Base-by-base conservation (phyloP, 1,139 yeast species). In the Pichia sp. region DNA sequence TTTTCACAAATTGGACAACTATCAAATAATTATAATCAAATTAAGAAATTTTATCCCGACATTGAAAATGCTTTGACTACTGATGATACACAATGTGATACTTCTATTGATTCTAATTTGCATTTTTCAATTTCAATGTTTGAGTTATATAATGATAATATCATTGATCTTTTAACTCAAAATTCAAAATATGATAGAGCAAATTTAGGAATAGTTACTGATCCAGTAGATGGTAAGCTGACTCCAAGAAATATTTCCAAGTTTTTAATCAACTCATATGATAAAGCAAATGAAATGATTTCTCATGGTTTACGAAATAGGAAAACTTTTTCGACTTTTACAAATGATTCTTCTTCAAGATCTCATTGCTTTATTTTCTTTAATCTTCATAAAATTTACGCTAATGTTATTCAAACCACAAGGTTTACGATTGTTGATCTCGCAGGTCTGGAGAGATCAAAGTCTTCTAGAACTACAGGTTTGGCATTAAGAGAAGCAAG, bases 361-460 rank as follows among this genome's bases (percentile, higher is more conserved):
- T 60, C 64, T 9, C 63, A 61, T 34, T 60, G 62, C 30, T 61
- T 62, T 44, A 52, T 60, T 6, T 58, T 60, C 42, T 49, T 62
- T 28, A 59, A 59, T 50, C n/a, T 53, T 46, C 42, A 50, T 38
- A 40, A 47, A 40, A 12, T 47, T 23, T 35, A 41, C 42, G 58
- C 54, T 1, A 49, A 46, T n/a, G 25, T 41, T 9, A 30, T 53
- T 6, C 39, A 45, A 42, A 49, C 51, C 3, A 39, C 51, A n/a
- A 51, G 71, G 42, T 56, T 75, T 34, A 69, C 74, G 0, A 57
- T 75, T 40, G 75, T 73, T 0, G 80, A 75, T 50, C 53, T 74
- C 27, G 78, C 79, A 0, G 78, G 79, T 2, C 65, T 74, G 6
- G 78, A 74, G 55, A 63, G 78, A 50, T 62, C 71, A 29, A 71